These are phyloP conservation scores for Ocimum tenuiflorum DNA, from an alignment of 257 asterid species.

Conservation along the genomic window DNA sequence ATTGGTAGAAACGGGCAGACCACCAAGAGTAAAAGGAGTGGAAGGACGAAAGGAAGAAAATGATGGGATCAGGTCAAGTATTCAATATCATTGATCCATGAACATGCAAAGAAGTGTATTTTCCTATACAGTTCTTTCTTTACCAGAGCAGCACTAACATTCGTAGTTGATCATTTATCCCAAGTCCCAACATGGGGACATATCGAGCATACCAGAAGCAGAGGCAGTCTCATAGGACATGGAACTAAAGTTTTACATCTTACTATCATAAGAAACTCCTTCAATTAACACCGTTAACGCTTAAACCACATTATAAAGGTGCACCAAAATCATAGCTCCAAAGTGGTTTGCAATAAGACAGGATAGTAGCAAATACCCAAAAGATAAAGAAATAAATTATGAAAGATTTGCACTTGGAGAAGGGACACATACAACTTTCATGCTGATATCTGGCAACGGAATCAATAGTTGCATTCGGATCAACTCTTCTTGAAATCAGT, in stretches of 20 bases:
- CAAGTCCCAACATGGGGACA: too few relatives aligned
- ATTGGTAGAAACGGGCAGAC: too few relatives aligned
- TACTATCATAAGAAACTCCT: neutral
- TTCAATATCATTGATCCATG: too few relatives aligned
- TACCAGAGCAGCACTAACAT: too few relatives aligned
- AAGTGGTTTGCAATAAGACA: neutral
- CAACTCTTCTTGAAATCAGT: conserved; percentile 41
- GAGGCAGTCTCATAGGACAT: neutral
- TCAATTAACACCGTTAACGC: neutral
- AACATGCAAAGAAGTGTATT: too few relatives aligned
- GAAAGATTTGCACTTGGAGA: conserved; percentile 11
- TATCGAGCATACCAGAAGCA: too few relatives aligned
- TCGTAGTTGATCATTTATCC: too few relatives aligned
- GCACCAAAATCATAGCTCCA: neutral
- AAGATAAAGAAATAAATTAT: conserved; percentile 10
- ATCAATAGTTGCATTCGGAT: conserved; percentile 33
- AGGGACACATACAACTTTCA: conserved; percentile 52
- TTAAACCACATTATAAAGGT: conserved; percentile 5
- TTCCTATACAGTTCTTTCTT: too few relatives aligned
- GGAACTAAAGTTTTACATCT: neutral
- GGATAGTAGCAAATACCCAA: neutral
- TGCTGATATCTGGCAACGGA: conserved; percentile 34
- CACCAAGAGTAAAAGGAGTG: too few relatives aligned
- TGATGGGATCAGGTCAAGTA: too few relatives aligned
- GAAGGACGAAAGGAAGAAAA: too few relatives aligned